Evolutionary conservation across 306 rosid genomes (phyloP).

Genomic region (Quercus agrifolia): DNA sequence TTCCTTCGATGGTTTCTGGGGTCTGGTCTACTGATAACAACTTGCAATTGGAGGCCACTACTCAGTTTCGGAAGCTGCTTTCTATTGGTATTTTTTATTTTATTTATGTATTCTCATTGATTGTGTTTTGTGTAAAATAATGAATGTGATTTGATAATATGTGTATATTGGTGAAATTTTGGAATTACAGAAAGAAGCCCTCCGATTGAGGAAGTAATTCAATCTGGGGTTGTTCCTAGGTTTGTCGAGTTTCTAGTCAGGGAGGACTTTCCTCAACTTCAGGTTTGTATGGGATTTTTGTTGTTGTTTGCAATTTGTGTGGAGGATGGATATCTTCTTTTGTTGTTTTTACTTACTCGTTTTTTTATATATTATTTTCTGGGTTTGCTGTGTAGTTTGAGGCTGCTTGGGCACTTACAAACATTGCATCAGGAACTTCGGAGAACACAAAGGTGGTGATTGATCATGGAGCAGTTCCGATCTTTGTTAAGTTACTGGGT

Average conservation of each 20-base stretch:
- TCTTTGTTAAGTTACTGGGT: slow-evolving; percentile 80
- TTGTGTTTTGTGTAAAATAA: slow-evolving; percentile 1
- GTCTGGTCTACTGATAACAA: slow-evolving; percentile 60
- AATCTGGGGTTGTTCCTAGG: slow-evolving; percentile 86
- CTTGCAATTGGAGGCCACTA: slow-evolving; percentile 79
- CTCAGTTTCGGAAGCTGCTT: slow-evolving; percentile 84
- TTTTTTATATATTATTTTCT: not conserved
- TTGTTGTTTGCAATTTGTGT: not conserved
- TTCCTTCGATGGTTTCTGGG: slow-evolving; percentile 83
- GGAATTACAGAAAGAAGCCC: slow-evolving; percentile 68
- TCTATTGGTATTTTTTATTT: slow-evolving; percentile 54
- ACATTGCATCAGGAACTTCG: slow-evolving; percentile 92
- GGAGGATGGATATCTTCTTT: not conserved
- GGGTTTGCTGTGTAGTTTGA: slow-evolving; percentile 54
- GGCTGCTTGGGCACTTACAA: slow-evolving; percentile 98
- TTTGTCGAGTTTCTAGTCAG: slow-evolving; percentile 79
- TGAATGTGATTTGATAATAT: not conserved
- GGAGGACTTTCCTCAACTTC: slow-evolving; percentile 90
- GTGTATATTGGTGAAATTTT: not conserved
- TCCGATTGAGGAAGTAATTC: slow-evolving; percentile 92
- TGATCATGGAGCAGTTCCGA: slow-evolving; percentile 90
- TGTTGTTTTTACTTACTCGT: slow-evolving; percentile 8
- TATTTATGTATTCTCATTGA: not conserved
- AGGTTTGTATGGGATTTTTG: slow-evolving; percentile 34
- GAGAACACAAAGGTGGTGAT: slow-evolving; percentile 90